phyloP scores from a whole-genome alignment of 2,329 filamentous ascomycete species.

The Aspergillus pseudoglaucus region DNA sequence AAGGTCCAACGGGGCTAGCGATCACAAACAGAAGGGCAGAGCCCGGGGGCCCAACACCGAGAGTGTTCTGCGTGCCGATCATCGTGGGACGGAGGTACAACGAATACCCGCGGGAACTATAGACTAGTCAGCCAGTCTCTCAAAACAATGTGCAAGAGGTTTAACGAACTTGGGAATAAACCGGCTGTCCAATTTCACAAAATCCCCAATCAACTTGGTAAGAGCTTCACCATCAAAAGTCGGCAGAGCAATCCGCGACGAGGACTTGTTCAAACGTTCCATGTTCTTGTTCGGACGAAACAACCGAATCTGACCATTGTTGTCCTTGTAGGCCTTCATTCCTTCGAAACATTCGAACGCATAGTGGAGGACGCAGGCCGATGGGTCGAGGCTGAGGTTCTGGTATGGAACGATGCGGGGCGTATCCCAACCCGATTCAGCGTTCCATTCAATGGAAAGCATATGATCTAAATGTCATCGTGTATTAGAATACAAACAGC shows the following conservation, averaged over 20 bases:
- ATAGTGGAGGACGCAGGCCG: slow-evolving; percentile 97
- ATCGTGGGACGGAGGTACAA: slow-evolving; percentile 93
- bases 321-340: slow-evolving; percentile 98
- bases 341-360: slow-evolving; percentile 97
- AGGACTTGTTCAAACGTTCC: slow-evolving; percentile 85
- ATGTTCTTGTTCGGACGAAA: slow-evolving; percentile 97
- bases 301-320: slow-evolving; percentile 67
- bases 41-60: slow-evolving; percentile 86
- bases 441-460: slow-evolving; percentile 90
- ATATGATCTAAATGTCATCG: slow-evolving; percentile 70
- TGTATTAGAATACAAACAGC: slow-evolving; percentile 12
- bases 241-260: slow-evolving; percentile 84
- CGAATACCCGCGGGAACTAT: slow-evolving; percentile 69
- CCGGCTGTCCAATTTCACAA: slow-evolving; percentile 73
- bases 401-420: slow-evolving; percentile 89
- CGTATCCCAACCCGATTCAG: slow-evolving; percentile 71
- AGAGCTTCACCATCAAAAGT: slow-evolving; percentile 70
- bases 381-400: slow-evolving; percentile 92
- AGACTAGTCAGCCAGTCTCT: slow-evolving; percentile 5
- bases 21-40: slow-evolving; percentile 92
- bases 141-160: background rate
- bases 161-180: slow-evolving; percentile 71
- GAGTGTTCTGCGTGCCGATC: slow-evolving; percentile 92
- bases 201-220: slow-evolving; percentile 72
- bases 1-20: slow-evolving; percentile 91